phyloP scores from a whole-genome alignment of 1,284 basidiomycete species.

The Hypsizygus ulmarius region DNA sequence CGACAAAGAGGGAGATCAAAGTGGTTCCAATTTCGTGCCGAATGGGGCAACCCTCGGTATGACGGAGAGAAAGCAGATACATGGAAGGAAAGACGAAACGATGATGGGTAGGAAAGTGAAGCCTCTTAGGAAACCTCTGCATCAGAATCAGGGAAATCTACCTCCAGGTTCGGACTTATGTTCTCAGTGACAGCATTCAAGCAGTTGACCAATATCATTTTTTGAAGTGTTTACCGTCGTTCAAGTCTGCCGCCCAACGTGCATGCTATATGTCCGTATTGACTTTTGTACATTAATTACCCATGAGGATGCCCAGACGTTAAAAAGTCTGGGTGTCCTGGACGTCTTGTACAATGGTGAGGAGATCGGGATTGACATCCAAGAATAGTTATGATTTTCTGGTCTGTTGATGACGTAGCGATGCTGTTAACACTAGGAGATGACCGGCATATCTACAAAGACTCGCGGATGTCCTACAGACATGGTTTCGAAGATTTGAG shows the following conservation, averaged over 20 bases:
- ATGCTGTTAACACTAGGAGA: too few relatives aligned
- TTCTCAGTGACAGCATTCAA: constrained; percentile 4
- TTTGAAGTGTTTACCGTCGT: too few relatives aligned
- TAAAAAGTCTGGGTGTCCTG: constrained; percentile 34
- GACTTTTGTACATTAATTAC: constrained; percentile 33
- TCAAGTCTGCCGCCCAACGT: constrained; percentile 24
- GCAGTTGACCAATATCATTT: too few relatives aligned
- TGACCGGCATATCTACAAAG: too few relatives aligned
- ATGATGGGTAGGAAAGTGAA: constrained; percentile 28
- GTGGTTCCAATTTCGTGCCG: constrained; percentile 12
- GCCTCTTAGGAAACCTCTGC: constrained; percentile 33
- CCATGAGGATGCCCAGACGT: constrained; percentile 32
- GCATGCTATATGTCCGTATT: constrained; percentile 39
- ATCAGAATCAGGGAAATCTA: constrained; percentile 19
- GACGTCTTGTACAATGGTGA: constrained; percentile 28
- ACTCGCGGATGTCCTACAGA: background rate
- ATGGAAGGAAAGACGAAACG: constrained; percentile 14
- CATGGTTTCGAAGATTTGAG: background rate
- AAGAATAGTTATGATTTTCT: too few relatives aligned
- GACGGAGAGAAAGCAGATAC: background rate
- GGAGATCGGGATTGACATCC: constrained; percentile 6
- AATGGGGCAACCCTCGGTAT: constrained; percentile 9
- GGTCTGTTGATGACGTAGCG: too few relatives aligned
- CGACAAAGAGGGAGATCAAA: constrained; percentile 13
- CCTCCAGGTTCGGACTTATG: constrained; percentile 1